Evolutionary conservation across 352 stramenopile genomes (phyloP).

Genomic region (Pythium apleroticum): DNA sequence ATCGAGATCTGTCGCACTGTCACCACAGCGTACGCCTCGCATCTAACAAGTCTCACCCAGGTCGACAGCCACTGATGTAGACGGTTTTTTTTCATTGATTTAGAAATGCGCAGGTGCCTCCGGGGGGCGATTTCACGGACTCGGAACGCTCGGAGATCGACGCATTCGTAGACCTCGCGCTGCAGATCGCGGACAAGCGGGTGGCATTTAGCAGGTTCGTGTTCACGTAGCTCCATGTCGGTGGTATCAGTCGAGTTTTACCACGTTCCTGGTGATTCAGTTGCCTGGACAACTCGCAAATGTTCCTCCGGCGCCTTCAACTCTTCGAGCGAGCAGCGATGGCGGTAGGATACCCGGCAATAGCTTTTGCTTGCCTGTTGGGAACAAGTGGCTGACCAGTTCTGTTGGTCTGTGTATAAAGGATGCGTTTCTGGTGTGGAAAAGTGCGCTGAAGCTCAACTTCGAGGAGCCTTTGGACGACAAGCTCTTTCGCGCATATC

Average conservation of each 20-base stretch:
- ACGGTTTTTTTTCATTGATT: background rate
- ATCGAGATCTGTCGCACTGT: slow-evolving; percentile 61
- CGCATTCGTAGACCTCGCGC: slow-evolving; percentile 34
- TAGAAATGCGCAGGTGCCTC: slow-evolving; percentile 10
- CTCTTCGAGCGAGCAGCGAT: slow-evolving; percentile 57
- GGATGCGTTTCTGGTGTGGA: slow-evolving; percentile 58
- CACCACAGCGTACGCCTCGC: slow-evolving; percentile 39
- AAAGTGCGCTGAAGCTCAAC: slow-evolving; percentile 57
- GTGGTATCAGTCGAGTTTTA: no score
- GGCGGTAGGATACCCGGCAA: slow-evolving; percentile 36
- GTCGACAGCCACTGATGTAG: no score
- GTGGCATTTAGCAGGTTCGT: slow-evolving; percentile 33
- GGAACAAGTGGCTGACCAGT: no score
- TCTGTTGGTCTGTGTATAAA: no score
- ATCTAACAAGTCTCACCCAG: background rate
- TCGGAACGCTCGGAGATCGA: slow-evolving; percentile 32
- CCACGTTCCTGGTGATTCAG: slow-evolving; percentile 24
- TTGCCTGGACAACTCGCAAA: slow-evolving; percentile 27
- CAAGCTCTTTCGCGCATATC: slow-evolving; percentile 58
- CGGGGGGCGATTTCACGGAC: slow-evolving; percentile 24
- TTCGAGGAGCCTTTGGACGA: slow-evolving; percentile 53
- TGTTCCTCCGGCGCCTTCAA: slow-evolving; percentile 36
- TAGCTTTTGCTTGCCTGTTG: no score
- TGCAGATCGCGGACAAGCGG: slow-evolving; percentile 32
- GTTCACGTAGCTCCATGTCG: no score